phyloP scores from a whole-genome alignment of 1,139 yeast genomes.

The Diutina pseudorugosa region DNA sequence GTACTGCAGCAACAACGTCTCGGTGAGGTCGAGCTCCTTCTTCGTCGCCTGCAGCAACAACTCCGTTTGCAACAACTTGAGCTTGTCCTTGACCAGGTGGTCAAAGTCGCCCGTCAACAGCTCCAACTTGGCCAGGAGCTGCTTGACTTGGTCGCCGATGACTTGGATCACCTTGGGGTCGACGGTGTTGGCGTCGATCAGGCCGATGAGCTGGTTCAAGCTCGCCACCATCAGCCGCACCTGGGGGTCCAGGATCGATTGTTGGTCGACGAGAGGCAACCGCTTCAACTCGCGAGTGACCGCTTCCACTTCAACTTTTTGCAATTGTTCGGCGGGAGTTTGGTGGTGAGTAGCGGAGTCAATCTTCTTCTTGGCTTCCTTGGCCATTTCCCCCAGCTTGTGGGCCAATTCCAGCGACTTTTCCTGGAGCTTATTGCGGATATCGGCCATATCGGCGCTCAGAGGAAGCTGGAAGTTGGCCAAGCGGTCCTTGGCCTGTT shows the following conservation, averaged over 20 bases:
- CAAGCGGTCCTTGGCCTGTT: slow-evolving; percentile 12
- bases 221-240: slow-evolving; percentile 36
- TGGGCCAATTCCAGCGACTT: slow-evolving; percentile 25
- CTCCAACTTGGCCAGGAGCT: slow-evolving; percentile 22
- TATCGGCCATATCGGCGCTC: slow-evolving; percentile 20
- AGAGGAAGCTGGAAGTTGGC: slow-evolving; percentile 19
- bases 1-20: slow-evolving; percentile 35
- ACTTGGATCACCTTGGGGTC: slow-evolving; percentile 19
- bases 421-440: slow-evolving; percentile 22
- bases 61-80: slow-evolving; percentile 33
- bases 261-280: slow-evolving; percentile 25
- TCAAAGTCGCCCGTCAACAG: slow-evolving; percentile 27
- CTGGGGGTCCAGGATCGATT: slow-evolving; percentile 26
- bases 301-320: slow-evolving; percentile 28
- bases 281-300: slow-evolving; percentile 18
- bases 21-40: slow-evolving; percentile 40
- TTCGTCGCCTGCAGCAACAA: slow-evolving; percentile 45
- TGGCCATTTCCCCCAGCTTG: slow-evolving; percentile 23
- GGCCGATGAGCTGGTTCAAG: slow-evolving; percentile 39
- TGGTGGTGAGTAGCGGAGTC: slow-evolving; percentile 11
- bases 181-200: slow-evolving; percentile 31
- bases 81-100: slow-evolving; percentile 24
- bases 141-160: slow-evolving; percentile 20
- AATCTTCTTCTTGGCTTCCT: slow-evolving; percentile 26
- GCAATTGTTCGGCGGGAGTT: slow-evolving; percentile 36